Conservation (phyloP, 306 rosid genomes). For the Myrica gale region DNA sequence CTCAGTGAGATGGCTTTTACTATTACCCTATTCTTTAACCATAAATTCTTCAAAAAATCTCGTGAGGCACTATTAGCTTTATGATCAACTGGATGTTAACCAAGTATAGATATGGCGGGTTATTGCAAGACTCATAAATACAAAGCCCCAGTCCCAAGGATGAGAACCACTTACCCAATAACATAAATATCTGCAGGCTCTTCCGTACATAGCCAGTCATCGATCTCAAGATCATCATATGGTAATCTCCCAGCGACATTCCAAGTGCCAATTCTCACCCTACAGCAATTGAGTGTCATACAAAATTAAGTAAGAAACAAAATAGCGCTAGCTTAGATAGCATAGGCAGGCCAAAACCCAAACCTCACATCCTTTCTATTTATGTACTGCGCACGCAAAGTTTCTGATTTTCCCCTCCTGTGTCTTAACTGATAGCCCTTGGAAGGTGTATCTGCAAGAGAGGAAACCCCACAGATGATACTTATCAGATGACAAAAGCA, state of each 20-base stretch:
- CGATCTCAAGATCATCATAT: conserved; percentile 65
- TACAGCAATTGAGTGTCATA: conserved; percentile 40
- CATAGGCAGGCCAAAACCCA: conserved; percentile 25
- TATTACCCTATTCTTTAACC: not conserved
- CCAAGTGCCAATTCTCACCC: conserved; percentile 87
- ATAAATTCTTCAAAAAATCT: not conserved
- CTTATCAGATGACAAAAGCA: conserved; percentile 18
- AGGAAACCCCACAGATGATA: conserved; percentile 22
- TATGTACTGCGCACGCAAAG: conserved; percentile 92
- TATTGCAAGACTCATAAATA: too few species aligned
- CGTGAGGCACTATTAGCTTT: not conserved
- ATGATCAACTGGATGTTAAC: not conserved
- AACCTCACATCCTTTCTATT: conserved; percentile 87
- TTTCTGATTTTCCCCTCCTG: conserved; percentile 93
- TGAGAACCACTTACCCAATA: conserved; percentile 69
- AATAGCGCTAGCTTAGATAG: conserved; percentile 23
- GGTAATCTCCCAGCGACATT: conserved; percentile 92
- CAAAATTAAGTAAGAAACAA: conserved; percentile 24
- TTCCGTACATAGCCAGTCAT: conserved; percentile 74
- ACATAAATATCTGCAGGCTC: conserved; percentile 81
- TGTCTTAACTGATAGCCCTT: conserved; percentile 51
- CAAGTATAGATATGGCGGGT: not conserved
- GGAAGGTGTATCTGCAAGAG: conserved; percentile 50
- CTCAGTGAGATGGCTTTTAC: not conserved
- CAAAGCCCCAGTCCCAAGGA: not conserved